Evolutionary conservation across 1,139 yeast genomes (phyloP).

Genomic region (Sugiyamaella sp.): DNA sequence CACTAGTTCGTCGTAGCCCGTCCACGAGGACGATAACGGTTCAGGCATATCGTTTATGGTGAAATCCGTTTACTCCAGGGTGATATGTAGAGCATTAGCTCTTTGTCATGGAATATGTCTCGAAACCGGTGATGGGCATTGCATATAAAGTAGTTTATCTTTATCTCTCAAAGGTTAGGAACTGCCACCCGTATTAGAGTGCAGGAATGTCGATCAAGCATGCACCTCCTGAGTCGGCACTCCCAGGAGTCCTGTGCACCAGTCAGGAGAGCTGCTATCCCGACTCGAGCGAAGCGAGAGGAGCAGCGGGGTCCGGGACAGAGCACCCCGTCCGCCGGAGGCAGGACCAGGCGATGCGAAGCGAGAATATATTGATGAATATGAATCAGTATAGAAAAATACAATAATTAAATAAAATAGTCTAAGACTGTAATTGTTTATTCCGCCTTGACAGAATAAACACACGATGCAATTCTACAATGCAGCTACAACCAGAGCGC

Average conservation of each 20-base stretch:
- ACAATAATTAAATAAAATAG: not conserved
- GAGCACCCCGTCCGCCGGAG: not conserved
- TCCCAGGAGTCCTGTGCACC: not conserved
- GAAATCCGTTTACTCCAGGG: no score
- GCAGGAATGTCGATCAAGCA: no score
- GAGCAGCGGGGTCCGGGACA: not conserved
- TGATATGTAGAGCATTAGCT: no score
- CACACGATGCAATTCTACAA: not conserved
- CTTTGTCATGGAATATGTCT: not conserved
- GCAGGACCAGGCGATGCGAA: not conserved
- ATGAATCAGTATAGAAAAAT: not conserved
- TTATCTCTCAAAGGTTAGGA: not conserved
- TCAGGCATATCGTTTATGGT: slow-evolving; percentile 9
- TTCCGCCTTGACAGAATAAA: not conserved
- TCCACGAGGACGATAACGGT: slow-evolving; percentile 12
- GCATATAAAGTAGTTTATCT: not conserved
- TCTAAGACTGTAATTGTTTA: not conserved
- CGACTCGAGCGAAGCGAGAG: not conserved
- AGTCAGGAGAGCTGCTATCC: not conserved
- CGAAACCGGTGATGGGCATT: not conserved
- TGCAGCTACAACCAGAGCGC: not conserved
- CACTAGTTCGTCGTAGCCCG: slow-evolving; percentile 22
- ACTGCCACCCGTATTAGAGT: no score
- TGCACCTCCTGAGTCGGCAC: no score
- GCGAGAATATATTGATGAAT: not conserved